Evolutionary conservation across 2,329 filamentous ascomycete species (phyloP).

Genomic region (Fusarium scirpi): DNA sequence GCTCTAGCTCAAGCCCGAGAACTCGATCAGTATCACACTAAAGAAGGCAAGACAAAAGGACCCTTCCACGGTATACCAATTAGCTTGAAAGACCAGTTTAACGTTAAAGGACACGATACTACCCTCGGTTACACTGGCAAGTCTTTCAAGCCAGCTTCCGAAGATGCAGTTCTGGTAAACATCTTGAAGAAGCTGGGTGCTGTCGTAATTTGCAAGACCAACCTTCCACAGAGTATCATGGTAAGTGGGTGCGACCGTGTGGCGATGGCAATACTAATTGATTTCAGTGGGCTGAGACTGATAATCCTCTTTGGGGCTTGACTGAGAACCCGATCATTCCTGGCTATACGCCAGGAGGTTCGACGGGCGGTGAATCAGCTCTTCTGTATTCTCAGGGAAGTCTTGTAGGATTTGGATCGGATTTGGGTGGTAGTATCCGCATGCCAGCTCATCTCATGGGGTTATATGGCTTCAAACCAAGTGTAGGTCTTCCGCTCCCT

Average conservation of each 20-base stretch:
- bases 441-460: constrained; percentile 46
- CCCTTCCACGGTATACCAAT: constrained; percentile 44
- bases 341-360: constrained; percentile 46
- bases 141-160: constrained; percentile 60
- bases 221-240: constrained; percentile 37
- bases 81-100: constrained; percentile 69
- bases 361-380: constrained; percentile 43
- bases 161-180: constrained; percentile 62
- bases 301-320: constrained; percentile 48
- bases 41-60: constrained; percentile 1
- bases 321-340: constrained; percentile 40
- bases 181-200: constrained; percentile 63
- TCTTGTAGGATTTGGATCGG: constrained; percentile 43
- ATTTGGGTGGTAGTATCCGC: constrained; percentile 47
- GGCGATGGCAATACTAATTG: fast-evolving
- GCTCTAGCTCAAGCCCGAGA: constrained; percentile 29
- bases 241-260: fast-evolving
- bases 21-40: constrained; percentile 13
- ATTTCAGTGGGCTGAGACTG: constrained; percentile 42
- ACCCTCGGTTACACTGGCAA: constrained; percentile 69
- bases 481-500: constrained; percentile 16
- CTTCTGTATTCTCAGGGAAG: constrained; percentile 37
- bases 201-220: constrained; percentile 58
- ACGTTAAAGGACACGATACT: constrained; percentile 67
- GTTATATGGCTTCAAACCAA: constrained; percentile 45